These are phyloP conservation scores for Paecilomyces sp. DNA, from an alignment of 2,329 filamentous ascomycete species.

Conservation along the genomic window DNA sequence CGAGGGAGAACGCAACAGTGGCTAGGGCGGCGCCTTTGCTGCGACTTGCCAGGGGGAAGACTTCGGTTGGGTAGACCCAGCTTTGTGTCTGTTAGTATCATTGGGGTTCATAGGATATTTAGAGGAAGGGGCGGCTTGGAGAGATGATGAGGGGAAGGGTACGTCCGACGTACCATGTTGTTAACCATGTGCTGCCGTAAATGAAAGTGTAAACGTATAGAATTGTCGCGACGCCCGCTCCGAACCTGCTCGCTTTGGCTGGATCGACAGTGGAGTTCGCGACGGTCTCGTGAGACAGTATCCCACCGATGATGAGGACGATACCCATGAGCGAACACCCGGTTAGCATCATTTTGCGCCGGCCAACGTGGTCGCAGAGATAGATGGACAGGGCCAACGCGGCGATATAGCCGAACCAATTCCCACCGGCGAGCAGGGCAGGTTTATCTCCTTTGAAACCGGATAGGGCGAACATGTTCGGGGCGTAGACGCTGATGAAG, in stretches of 20 bases:
- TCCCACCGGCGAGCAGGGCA: constrained; percentile 14
- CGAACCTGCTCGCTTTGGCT: background rate
- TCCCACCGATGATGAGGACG: background rate
- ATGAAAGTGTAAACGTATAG: constrained; percentile 19
- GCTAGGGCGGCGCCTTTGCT: constrained; percentile 10
- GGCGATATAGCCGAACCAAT: constrained; percentile 16
- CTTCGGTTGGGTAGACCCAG: background rate
- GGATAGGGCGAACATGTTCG: constrained; percentile 13
- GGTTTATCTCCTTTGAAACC: constrained; percentile 15
- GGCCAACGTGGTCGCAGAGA: constrained; percentile 9
- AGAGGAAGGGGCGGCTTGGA: too few relatives aligned
- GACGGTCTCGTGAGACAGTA: background rate
- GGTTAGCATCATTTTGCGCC: constrained; percentile 10
- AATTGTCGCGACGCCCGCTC: background rate
- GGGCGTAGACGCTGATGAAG: constrained; percentile 15
- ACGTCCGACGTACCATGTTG: constrained; percentile 13
- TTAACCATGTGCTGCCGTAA: constrained; percentile 19
- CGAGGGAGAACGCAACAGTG: constrained; percentile 19
- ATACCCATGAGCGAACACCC: constrained; percentile 12
- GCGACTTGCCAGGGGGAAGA: background rate
- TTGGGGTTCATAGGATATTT: background rate
- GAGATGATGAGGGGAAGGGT: constrained; percentile 9
- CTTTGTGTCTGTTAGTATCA: constrained; percentile 11
- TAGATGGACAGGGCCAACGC: constrained; percentile 12
- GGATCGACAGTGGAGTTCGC: background rate